Percentiles rank a stretch among this genome's conserved stretches.
phyloP scores from a whole-genome alignment of 2,329 filamentous ascomycete species.

The Hypoxylon sp. region DNA sequence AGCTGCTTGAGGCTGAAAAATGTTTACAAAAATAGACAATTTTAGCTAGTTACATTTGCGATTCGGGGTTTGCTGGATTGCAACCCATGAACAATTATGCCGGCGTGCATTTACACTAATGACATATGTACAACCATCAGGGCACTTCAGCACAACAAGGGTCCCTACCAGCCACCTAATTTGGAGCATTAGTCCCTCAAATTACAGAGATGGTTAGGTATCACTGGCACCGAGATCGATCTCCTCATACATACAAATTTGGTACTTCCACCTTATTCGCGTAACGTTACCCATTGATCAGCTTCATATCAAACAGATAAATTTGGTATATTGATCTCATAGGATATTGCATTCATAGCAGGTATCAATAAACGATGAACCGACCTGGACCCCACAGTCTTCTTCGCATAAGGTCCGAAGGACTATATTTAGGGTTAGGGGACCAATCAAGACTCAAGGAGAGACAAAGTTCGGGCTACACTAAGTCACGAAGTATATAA shows the following conservation, averaged over 20 bases:
- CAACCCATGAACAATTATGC: background rate
- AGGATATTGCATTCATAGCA: background rate
- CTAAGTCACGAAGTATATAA: background rate
- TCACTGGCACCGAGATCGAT: background rate
- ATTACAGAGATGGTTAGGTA: background rate
- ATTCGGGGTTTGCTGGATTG: background rate
- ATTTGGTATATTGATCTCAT: background rate
- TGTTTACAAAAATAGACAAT: background rate
- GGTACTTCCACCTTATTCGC: too few relatives aligned
- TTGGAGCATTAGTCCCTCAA: background rate
- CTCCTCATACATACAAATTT: background rate
- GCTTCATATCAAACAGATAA: background rate
- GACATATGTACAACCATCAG: background rate
- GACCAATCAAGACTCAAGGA: background rate
- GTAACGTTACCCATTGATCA: too few relatives aligned
- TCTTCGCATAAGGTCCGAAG: background rate
- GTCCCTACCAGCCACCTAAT: background rate
- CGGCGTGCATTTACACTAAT: background rate
- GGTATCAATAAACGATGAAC: background rate
- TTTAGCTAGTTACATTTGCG: background rate
- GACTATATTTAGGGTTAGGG: background rate
- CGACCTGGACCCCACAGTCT: background rate
- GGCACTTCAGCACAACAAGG: background rate
- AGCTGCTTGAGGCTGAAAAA: background rate
- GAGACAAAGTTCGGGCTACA: constrained; percentile 7